Evolutionary conservation across 2,329 filamentous ascomycete species (phyloP).

Genomic region (Orbilia ellipsospora): DNA sequence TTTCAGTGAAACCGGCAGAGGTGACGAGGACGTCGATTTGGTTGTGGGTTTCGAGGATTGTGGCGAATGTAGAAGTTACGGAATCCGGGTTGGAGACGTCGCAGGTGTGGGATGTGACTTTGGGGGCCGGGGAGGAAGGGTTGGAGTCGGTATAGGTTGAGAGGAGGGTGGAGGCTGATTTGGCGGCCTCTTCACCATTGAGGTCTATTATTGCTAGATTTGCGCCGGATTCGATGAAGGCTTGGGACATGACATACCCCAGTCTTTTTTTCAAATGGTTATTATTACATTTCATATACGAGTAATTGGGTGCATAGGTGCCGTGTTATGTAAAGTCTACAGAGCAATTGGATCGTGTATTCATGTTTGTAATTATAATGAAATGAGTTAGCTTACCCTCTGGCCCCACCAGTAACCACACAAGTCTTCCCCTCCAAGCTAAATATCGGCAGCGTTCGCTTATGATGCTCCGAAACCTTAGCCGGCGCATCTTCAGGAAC

Average conservation of each 20-base stretch:
- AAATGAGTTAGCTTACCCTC: conserved; percentile 66
- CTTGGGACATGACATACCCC: conserved; percentile 92
- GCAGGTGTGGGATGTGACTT: conserved; percentile 87
- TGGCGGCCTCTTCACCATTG: conserved; percentile 87
- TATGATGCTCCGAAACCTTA: conserved; percentile 60
- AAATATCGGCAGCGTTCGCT: conserved; percentile 85
- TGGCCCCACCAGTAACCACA: conserved; percentile 88
- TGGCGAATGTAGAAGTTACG: conserved; percentile 77
- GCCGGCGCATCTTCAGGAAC: conserved; percentile 39
- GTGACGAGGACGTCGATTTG: conserved; percentile 91
- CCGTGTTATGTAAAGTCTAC: not conserved
- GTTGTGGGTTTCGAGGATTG: conserved; percentile 61
- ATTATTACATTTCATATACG: conserved; percentile 1
- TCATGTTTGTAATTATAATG: no score
- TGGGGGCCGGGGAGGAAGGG: conserved; percentile 73
- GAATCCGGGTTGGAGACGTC: conserved; percentile 85
- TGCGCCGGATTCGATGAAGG: conserved; percentile 85
- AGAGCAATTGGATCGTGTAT: not conserved
- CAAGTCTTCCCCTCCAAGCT: conserved; percentile 85
- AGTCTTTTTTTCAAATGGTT: conserved; percentile 62
- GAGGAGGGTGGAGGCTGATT: conserved; percentile 78
- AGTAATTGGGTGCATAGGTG: not conserved
- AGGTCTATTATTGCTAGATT: conserved; percentile 92
- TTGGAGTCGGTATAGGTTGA: conserved; percentile 86
- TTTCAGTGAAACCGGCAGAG: conserved; percentile 96